These are phyloP conservation scores for Hebeloma cylindrosporum DNA, from an alignment of 768 basidiomycete species.

Conservation along the genomic window DNA sequence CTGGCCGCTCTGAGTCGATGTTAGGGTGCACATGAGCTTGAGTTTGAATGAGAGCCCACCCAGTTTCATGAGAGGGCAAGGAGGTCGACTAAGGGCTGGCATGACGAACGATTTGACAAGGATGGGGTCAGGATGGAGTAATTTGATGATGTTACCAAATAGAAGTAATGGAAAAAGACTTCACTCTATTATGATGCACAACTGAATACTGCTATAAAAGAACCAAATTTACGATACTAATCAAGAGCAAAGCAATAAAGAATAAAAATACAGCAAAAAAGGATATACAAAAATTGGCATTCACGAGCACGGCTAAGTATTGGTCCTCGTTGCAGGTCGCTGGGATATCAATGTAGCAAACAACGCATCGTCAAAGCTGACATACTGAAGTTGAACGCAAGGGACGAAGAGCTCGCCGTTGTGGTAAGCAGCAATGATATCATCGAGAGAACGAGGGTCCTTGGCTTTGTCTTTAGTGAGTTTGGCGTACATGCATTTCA, in stretches of 20 bases:
- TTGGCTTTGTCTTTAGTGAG: conserved; percentile 41
- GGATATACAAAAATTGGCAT: background rate
- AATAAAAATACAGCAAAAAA: conserved; percentile 5
- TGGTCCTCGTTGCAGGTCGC: conserved; percentile 2
- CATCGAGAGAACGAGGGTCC: conserved; percentile 31
- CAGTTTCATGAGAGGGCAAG: conserved; percentile 35
- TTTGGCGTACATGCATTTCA: conserved; percentile 35
- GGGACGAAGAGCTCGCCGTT: conserved; percentile 43
- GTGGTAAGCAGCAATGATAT: conserved; percentile 45
- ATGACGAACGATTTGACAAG: no score
- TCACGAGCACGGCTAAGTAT: no score
- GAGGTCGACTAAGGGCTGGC: no score
- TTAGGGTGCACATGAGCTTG: background rate
- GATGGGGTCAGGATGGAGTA: no score
- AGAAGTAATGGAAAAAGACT: no score
- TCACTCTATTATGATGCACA: background rate
- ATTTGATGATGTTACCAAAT: no score
- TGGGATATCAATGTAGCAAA: conserved; percentile 28
- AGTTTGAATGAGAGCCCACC: conserved; percentile 23
- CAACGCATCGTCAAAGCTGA: conserved; percentile 44
- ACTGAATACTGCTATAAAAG: background rate
- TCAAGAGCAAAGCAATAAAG: background rate
- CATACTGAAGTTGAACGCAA: conserved; percentile 48
- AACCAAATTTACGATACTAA: background rate
- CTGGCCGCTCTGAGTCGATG: conserved; percentile 52